phyloP scores from a whole-genome alignment of 202 grass and related monocot species.

The Panicum virgatum region DNA sequence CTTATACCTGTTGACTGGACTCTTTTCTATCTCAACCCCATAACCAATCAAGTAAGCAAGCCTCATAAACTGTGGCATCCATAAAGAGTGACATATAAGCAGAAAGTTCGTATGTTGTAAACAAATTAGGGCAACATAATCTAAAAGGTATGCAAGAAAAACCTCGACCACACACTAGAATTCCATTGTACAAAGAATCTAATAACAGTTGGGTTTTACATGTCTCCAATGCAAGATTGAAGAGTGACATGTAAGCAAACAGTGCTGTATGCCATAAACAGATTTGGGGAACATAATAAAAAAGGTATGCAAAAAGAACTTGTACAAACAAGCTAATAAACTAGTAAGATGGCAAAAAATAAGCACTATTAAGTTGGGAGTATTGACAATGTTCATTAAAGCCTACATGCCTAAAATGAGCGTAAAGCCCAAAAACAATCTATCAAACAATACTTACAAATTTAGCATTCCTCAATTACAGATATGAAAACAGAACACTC shows the following conservation, averaged over 20 bases:
- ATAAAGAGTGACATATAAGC: conserved; percentile 44
- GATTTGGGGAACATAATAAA: conserved; percentile 12
- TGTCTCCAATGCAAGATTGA: neutral
- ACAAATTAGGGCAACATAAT: conserved; percentile 18
- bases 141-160: conserved; percentile 23
- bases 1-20: conserved; percentile 88
- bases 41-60: conserved; percentile 98
- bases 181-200: conserved; percentile 10
- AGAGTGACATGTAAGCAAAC: neutral
- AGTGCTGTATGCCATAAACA: conserved; percentile 5
- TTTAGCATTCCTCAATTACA: conserved; percentile 3
- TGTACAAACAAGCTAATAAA: conserved; percentile 32
- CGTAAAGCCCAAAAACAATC: conserved; percentile 3
- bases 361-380: neutral
- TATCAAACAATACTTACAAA: neutral
- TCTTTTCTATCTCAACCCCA: conserved; percentile 94
- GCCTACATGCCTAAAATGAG: neutral
- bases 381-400: too few species aligned
- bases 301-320: conserved; percentile 37
- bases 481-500: neutral
- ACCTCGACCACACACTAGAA: conserved; percentile 23
- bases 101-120: conserved; percentile 11
- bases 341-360: neutral
- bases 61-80: conserved; percentile 85
- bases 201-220: conserved; percentile 1